phyloP scores from a whole-genome alignment of 495 filamentous ascomycete species.

The Penicillium silybi region DNA sequence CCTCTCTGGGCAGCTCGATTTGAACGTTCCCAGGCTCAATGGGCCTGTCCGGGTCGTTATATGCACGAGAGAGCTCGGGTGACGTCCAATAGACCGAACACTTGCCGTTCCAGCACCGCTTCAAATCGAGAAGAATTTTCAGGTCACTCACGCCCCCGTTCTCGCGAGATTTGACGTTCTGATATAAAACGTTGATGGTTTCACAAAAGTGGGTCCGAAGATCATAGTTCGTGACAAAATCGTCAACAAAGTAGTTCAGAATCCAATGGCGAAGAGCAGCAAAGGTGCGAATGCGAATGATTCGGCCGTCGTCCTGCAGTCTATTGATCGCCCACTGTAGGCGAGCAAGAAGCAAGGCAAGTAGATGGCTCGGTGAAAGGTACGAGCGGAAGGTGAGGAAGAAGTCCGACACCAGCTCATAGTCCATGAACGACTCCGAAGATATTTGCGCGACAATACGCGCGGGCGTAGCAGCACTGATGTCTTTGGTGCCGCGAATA shows the following conservation, averaged over 20 bases:
- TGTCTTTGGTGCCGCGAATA: constrained; percentile 62
- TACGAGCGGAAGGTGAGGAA: constrained; percentile 94
- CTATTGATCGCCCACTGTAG: constrained; percentile 83
- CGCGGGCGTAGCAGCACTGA: constrained; percentile 85
- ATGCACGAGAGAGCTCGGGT: constrained; percentile 51
- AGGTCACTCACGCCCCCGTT: constrained; percentile 65
- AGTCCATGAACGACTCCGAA: constrained; percentile 92
- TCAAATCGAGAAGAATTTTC: constrained; percentile 89
- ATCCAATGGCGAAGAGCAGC: constrained; percentile 98
- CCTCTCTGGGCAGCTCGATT: constrained; percentile 16
- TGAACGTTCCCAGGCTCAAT: constrained; percentile 70
- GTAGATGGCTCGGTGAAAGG: constrained; percentile 67
- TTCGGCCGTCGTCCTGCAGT: constrained; percentile 77
- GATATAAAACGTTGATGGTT: constrained; percentile 72
- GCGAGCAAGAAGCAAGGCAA: constrained; percentile 77
- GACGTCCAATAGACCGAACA: constrained; percentile 87
- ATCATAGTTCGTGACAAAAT: constrained; percentile 81
- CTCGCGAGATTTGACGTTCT: constrained; percentile 52
- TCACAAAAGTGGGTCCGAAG: constrained; percentile 78
- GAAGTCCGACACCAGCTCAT: constrained; percentile 96
- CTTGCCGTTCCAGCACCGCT: constrained; percentile 94
- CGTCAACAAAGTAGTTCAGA: constrained; percentile 94
- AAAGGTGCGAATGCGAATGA: constrained; percentile 92
- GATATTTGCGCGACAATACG: constrained; percentile 97
- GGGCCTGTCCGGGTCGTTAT: constrained; percentile 58